Evolutionary conservation across 2,329 filamentous ascomycete genomes (phyloP), one percentile per base, ranked within the genome.

Genomic region (Paecilomyces sp.): DNA sequence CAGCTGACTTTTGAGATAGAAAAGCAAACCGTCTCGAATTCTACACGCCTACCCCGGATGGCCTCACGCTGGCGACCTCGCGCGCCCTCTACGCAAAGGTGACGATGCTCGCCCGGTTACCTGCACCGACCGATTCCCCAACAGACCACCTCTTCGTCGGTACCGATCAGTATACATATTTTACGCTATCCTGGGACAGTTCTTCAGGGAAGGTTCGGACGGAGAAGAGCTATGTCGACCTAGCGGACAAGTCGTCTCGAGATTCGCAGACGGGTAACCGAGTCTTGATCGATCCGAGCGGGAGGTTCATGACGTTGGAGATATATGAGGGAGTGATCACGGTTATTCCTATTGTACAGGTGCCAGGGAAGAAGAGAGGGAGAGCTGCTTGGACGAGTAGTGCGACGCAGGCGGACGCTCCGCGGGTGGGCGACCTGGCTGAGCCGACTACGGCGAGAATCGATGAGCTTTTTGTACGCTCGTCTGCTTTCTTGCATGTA

Each of bases 91-190:
- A 93, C 72, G 94, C 93, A 71, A 90, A 89, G 65, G 87, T 97
- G 66, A 88, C 89, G 7, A 90, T 97, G 80, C 81, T 99, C 55
- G 86, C 86, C 28, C 68, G 71, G 22, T 69, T 75, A 3, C 71
- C 71, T 1, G 66, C 69, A 3, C 91, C 92, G 5, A 85, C 86
- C 55, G 85, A 90, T 66, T 87, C 88, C 30, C 76, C 81, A 4
- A 91, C 87, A 55, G 92, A 97, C 66, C 85, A 97, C 62, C 84
- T 99, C 62, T 96, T 99, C 71, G 84, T 99, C 60, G 93, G 92
- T 56, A 99, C 94, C 54, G 89, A 96, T 71, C 86, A 89, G 58
- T 89, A 90, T 66, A 88, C 92, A 68, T 97, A 96, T 77, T 96
- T 97, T 74, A 96, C 91, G 1, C 75, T 96, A 22, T 86, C 83